Conservation (phyloP, 257 asterid genomes). For the Solanum tarijense region DNA sequence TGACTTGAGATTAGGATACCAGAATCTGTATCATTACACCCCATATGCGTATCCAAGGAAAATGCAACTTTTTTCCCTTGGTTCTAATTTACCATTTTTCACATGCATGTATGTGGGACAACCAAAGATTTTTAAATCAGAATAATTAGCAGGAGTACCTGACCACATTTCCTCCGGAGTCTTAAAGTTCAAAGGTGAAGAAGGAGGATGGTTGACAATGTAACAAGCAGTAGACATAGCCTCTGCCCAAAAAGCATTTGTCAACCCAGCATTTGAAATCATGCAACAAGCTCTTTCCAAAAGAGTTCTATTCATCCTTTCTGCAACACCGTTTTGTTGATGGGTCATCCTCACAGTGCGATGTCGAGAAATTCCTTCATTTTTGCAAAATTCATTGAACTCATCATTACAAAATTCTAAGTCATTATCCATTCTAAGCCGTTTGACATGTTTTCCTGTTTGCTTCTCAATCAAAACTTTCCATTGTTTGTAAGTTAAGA, state of each 20-base stretch:
- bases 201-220: neutral
- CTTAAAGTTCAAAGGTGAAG: neutral
- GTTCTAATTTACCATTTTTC: neutral
- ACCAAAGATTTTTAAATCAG: neutral
- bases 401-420: neutral
- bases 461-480: neutral
- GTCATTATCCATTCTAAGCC: neutral
- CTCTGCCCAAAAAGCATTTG: neutral
- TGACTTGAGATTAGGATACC: neutral
- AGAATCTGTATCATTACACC: neutral
- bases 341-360: neutral
- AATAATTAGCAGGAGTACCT: neutral
- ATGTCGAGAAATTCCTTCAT: neutral
- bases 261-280: neutral
- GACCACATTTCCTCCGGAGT: neutral
- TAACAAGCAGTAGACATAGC: neutral
- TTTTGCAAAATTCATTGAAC: neutral
- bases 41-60: neutral
- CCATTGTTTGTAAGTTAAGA: neutral
- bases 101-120: neutral
- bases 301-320: neutral
- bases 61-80: neutral
- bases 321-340: neutral
- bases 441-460: neutral
- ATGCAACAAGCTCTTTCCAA: neutral